A percentile compares a stretch with the other conserved stretches of the same genome.
phyloP scores from a whole-genome alignment of 2,329 filamentous ascomycete species.

The Diplocarpon rosae region DNA sequence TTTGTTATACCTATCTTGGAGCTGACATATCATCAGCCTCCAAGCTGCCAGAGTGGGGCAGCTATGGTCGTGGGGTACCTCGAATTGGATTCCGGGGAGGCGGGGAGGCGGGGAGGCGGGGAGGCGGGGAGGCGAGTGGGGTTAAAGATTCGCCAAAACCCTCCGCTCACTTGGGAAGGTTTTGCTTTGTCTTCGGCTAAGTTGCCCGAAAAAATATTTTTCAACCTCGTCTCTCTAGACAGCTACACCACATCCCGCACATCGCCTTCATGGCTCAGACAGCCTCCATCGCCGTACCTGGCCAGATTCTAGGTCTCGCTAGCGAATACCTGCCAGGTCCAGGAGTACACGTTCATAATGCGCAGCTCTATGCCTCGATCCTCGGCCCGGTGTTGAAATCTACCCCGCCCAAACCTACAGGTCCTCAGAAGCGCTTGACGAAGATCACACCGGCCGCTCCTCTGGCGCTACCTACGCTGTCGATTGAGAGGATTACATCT shows the following conservation, averaged over 20 bases:
- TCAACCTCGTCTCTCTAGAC: slow-evolving; percentile 4
- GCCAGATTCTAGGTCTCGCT: slow-evolving; percentile 63
- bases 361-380: slow-evolving; percentile 70
- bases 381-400: slow-evolving; percentile 57
- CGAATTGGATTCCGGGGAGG: neutral
- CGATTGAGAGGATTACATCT: slow-evolving; percentile 33
- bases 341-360: slow-evolving; percentile 72
- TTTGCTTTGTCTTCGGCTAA: slow-evolving; percentile 8
- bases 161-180: neutral
- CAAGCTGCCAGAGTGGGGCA: too few species aligned
- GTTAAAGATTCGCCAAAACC: neutral
- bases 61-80: too few species aligned
- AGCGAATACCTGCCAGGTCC: slow-evolving; percentile 61
- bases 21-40: too few species aligned
- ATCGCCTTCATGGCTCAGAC: slow-evolving; percentile 16
- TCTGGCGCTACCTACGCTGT: slow-evolving; percentile 40
- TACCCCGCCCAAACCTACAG: slow-evolving; percentile 29
- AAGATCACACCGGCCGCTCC: slow-evolving; percentile 39
- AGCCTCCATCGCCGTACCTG: slow-evolving; percentile 56
- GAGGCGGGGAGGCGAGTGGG: neutral
- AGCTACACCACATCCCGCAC: neutral
- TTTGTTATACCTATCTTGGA: too few species aligned
- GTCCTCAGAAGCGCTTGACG: slow-evolving; percentile 47
- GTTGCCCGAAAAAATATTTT: slow-evolving; percentile 13
- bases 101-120: neutral